Evolutionary conservation across 345 rosid species (phyloP).

Genomic region (Rhodomyrtus tomentosa): DNA sequence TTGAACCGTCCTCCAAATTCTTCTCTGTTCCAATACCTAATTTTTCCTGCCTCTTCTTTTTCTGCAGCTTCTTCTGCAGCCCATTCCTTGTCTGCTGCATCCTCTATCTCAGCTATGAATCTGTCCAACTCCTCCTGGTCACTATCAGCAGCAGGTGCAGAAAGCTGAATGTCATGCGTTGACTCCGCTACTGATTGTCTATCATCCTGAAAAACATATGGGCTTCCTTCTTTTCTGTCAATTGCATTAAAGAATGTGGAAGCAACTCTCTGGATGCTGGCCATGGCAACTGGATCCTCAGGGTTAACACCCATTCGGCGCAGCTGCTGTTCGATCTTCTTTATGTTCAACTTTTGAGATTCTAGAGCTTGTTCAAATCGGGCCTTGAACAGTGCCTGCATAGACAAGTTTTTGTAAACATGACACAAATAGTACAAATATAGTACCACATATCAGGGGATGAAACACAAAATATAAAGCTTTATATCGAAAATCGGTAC

Average conservation of each 20-base stretch:
- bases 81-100: constrained; percentile 95
- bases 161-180: constrained; percentile 10
- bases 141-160: constrained; percentile 58
- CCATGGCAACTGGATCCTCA: constrained; percentile 99
- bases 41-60: constrained; percentile 55
- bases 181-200: constrained; percentile 15
- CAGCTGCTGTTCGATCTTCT: constrained; percentile 86
- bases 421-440: background rate
- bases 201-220: constrained; percentile 72
- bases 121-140: constrained; percentile 92
- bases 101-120: constrained; percentile 89
- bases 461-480: background rate
- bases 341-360: constrained; percentile 93
- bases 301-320: constrained; percentile 83
- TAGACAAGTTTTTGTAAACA: background rate
- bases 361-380: constrained; percentile 99
- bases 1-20: constrained; percentile 58
- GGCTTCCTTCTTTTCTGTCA: constrained; percentile 89
- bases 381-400: constrained; percentile 94
- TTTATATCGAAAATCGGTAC: background rate
- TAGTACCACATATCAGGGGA: background rate
- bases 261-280: constrained; percentile 94
- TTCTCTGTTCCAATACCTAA: constrained; percentile 78
- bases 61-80: constrained; percentile 92
- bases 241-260: constrained; percentile 95